These are phyloP conservation scores for Yamadazyma spencermartinsiae DNA, from an alignment of 1,139 yeast genomes.

Conservation along the genomic window DNA sequence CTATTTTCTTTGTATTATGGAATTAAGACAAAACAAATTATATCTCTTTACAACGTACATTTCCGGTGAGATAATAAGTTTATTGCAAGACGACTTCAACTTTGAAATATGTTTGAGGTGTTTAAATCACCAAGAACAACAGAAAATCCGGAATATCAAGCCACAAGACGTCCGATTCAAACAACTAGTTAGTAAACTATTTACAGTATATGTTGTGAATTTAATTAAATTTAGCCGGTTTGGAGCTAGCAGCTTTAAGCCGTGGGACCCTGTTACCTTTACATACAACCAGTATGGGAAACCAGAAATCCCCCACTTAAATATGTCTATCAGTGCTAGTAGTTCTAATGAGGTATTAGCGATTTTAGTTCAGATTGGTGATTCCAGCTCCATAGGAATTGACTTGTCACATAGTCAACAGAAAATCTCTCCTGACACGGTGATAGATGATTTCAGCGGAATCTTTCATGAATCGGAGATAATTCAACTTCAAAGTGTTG, in stretches of 20 bases:
- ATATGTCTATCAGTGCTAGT: constrained; percentile 46
- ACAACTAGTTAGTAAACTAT: constrained; percentile 23
- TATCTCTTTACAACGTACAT: constrained; percentile 21
- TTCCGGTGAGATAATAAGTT: constrained; percentile 15
- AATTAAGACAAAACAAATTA: too few species aligned
- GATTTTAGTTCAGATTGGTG: constrained; percentile 37
- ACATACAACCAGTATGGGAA: constrained; percentile 37
- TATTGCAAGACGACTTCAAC: constrained; percentile 33
- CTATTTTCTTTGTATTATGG: background rate
- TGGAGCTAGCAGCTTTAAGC: constrained; percentile 10
- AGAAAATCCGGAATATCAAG: constrained; percentile 30
- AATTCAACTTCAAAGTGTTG: constrained; percentile 21
- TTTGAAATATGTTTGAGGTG: constrained; percentile 36
- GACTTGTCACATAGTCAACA: constrained; percentile 63
- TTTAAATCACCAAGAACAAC: constrained; percentile 32
- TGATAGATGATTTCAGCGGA: constrained; percentile 45
- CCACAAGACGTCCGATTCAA: constrained; percentile 18
- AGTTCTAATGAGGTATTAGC: constrained; percentile 54
- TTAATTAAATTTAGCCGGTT: constrained; percentile 22
- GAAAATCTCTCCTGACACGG: constrained; percentile 30
- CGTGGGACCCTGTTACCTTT: constrained; percentile 23
- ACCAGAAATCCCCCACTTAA: constrained; percentile 26
- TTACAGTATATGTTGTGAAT: constrained; percentile 21
- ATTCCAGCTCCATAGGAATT: constrained; percentile 46
- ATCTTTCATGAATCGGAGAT: constrained; percentile 50